Base-by-base conservation (phyloP, 495 filamentous ascomycete genomes). In the Hyaloscypha variabilis region DNA sequence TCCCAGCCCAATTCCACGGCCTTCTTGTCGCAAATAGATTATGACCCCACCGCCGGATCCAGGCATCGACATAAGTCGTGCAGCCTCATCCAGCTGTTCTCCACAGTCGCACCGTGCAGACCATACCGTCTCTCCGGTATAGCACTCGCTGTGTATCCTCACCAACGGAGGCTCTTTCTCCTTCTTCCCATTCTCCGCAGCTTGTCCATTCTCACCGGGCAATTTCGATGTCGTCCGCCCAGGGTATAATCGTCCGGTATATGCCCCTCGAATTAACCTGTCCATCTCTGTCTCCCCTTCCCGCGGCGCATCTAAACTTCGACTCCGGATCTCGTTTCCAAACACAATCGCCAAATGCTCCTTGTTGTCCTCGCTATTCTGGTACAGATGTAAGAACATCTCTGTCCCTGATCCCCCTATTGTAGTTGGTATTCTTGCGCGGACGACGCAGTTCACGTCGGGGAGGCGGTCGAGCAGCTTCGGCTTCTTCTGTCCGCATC, bases 261-360 rank as follows among this genome's bases (percentile, higher is more conserved):
- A 99, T 52, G 95, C 95, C 39, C 95, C 95, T 54, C 95, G 81
- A 57, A 96, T 94, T 86, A 99, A 94, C 54, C 95, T 89, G 77
- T 97, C 96, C 85, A 91, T 88, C 77, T 99, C 96, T 1, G 92
- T 95, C 78, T 99, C 95, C 14, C 95, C 95, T 13, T 90, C 89
- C 39, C 90, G 81, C 39, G 87, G 86, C 29, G 87, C 85, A 75
- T 98, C 93, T 34, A 99, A 80, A 26, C 88, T 92, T 58, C 81
- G 82, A 69, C 89, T 93, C 52, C 96, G 83, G 68, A 99, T 98
- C 28, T 84, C 81, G 59, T 87, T 82, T 3, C 95, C 95, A 74
- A 99, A 99, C 1, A 98, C 95, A 67, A 99, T 98, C n/a, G 95
- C 95, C 42, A 98, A 79, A 76, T 99, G 95, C 72, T 99, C 95